Base-by-base conservation (phyloP, 163 green algal genomes). In the Scenedesmus sp. region DNA sequence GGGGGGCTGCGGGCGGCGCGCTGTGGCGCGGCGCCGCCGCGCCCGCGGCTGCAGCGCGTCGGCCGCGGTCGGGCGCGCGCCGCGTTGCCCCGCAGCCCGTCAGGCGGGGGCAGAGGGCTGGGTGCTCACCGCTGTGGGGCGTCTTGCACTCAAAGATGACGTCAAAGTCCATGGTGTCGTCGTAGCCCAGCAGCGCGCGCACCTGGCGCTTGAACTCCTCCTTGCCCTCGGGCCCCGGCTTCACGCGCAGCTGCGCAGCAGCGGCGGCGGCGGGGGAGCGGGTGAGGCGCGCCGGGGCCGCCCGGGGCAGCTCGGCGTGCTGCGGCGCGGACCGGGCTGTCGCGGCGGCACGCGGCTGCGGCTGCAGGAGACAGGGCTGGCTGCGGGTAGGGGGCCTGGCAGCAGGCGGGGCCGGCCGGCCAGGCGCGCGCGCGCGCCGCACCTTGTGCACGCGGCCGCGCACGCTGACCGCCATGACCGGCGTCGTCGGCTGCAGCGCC, bases 111-210 rank as follows among this genome's bases (percentile, higher is more conserved):
- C n/a, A n/a, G n/a, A n/a, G n/a, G n/a, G n/a, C n/a, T n/a, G n/a
- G 42, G 6, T n/a, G 7, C 70, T 79, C 58, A 80, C 71, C 71
- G 24, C 33, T 80, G 58, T 80, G 71, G 4, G 71, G 71, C 13
- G 71, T 80, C 31, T 80, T 80, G 71, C 71, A 80, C 47, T 80
- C 71, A 36, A 80, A 80, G 44, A 80, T 80, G 60, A 80, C 71
- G n/a, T 80, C 71, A 63, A 80, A 80, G 17, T 80, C 71, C 56
- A 72, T 62, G 29, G 44, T 48, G 28, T 80, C 58, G 20, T 58
- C 47, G n/a, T 75, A 81, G 24, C 73, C 73, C 44, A 81, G 48
- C 60, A 75, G 47, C 73, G 34, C 60, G 5, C 73, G 48, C 34
- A 81, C 48, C 60, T 81, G 48, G 3, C 73, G 60, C 60, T 74